Conservation (phyloP, 345 rosid genomes). For the Boechera stricta region DNA sequence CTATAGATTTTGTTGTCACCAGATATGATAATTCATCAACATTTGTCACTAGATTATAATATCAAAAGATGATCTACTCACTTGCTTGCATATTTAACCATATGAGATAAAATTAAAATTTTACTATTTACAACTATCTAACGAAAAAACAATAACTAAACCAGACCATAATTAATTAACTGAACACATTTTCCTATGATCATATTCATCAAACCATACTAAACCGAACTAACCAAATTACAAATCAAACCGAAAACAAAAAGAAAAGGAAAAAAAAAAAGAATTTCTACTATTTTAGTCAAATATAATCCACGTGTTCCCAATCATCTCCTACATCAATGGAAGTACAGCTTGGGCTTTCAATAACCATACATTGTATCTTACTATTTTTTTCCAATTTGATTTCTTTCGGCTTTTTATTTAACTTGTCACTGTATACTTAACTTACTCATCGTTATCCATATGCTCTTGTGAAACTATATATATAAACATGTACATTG, state of each 20-base stretch:
- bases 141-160: neutral
- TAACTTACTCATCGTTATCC: conserved; percentile 29
- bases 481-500: conserved; percentile 19
- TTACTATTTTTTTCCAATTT: conserved; percentile 28
- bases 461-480: conserved; percentile 19
- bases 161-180: neutral
- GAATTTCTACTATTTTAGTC: neutral
- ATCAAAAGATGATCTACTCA: too few species aligned
- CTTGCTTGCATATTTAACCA: neutral
- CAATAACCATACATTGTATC: conserved; percentile 45
- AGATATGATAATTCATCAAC: neutral
- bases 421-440: conserved; percentile 33
- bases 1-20: neutral
- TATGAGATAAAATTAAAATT: neutral
- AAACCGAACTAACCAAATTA: neutral
- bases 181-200: neutral
- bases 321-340: conserved; percentile 46
- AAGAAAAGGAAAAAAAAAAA: neutral
- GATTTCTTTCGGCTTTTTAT: conserved; percentile 18
- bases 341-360: conserved; percentile 47
- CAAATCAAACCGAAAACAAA: conserved; percentile 4
- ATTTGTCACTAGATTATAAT: neutral
- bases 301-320: conserved; percentile 37
- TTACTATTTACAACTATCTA: neutral
- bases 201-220: neutral